Conservation (phyloP, 139 green algal species). For the Asterochloris erici region DNA sequence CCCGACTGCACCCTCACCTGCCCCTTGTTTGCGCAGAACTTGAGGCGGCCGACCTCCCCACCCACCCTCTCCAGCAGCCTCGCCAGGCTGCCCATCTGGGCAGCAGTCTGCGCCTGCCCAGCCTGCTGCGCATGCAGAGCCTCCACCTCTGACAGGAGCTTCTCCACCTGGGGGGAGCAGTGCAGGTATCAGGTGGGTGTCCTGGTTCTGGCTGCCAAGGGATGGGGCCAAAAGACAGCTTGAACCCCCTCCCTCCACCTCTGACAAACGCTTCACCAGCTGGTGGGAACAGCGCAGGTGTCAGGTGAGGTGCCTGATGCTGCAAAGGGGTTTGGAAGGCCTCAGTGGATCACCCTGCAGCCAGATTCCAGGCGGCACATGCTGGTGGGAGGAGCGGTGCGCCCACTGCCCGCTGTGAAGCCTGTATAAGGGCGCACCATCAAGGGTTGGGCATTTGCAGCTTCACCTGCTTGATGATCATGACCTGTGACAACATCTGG, state of each 20-base stretch:
- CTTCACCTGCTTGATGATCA: too few relatives aligned
- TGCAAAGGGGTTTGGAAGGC: too few relatives aligned
- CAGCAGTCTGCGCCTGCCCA: not conserved
- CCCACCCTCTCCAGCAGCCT: conserved; percentile 85
- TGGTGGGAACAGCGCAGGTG: conserved; percentile 18
- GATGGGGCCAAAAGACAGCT: too few relatives aligned
- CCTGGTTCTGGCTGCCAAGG: not conserved
- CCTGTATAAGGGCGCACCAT: too few relatives aligned
- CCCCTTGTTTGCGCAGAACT: conserved; percentile 70
- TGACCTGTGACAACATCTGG: too few relatives aligned
- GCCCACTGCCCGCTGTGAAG: too few relatives aligned
- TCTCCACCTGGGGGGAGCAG: conserved; percentile 71
- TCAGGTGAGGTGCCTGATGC: too few relatives aligned
- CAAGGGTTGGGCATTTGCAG: too few relatives aligned
- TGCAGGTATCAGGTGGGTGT: conserved; percentile 4
- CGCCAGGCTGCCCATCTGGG: conserved; percentile 55
- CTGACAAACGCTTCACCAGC: conserved; percentile 90
- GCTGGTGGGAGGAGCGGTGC: too few relatives aligned
- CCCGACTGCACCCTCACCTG: conserved; percentile 34
- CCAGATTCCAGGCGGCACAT: too few relatives aligned
- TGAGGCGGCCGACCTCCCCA: conserved; percentile 79
- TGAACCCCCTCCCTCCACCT: too few relatives aligned
- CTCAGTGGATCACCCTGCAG: too few relatives aligned
- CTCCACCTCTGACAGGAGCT: conserved; percentile 79
- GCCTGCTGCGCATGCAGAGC: conserved; percentile 5